These are phyloP conservation scores for Diplodia corticola DNA, from an alignment of 2,329 filamentous ascomycete genomes.

Conservation along the genomic window DNA sequence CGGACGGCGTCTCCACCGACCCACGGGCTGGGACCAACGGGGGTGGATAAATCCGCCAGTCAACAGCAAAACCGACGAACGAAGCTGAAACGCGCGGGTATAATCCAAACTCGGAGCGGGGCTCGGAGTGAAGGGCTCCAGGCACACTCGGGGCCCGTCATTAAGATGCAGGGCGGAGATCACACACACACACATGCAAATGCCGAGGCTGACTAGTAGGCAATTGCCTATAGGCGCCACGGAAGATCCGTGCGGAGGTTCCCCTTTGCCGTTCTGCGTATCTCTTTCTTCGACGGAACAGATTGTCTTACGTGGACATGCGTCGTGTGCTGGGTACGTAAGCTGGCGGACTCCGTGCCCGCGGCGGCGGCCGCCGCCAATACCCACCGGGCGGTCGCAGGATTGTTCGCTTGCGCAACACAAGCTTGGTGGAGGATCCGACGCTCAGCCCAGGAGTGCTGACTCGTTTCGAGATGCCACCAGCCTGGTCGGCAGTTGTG, in stretches of 20 bases:
- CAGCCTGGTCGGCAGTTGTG: not conserved
- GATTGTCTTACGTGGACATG: slow-evolving; percentile 7
- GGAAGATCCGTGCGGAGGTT: not conserved
- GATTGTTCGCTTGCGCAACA: not conserved
- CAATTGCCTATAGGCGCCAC: not conserved
- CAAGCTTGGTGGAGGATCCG: not conserved
- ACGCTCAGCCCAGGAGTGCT: too few relatives aligned
- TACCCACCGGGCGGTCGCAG: not conserved
- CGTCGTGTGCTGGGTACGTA: slow-evolving; percentile 6
- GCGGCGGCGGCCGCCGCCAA: too few relatives aligned
- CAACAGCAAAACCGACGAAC: not conserved
- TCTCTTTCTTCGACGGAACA: not conserved
- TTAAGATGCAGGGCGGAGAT: not conserved
- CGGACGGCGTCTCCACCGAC: not conserved
- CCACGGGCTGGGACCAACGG: not conserved
- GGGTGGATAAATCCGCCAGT: not conserved
- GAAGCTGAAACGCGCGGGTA: not conserved
- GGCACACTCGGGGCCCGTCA: not conserved
- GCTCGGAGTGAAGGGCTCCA: not conserved
- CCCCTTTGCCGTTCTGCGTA: not conserved
- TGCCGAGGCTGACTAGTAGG: not conserved
- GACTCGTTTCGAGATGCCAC: not conserved
- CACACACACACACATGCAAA: not conserved
- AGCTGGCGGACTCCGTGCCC: not conserved
- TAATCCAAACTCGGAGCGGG: not conserved